These are phyloP conservation scores for Coemansia sp. DNA, from an alignment of 192 early-diverging fungal genomes.

Conservation along the genomic window DNA sequence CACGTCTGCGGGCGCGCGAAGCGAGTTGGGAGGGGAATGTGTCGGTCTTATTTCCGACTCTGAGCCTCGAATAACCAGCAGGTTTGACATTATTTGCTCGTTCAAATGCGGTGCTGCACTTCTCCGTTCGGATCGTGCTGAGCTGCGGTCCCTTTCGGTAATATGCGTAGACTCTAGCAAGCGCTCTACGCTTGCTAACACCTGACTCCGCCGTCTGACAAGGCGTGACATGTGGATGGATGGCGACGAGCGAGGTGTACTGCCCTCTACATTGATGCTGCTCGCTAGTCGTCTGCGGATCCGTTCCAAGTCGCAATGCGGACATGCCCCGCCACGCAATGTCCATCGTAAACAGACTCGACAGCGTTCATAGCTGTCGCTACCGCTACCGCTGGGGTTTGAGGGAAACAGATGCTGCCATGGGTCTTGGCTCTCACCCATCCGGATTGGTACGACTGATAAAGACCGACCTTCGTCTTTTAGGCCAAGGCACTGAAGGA, in stretches of 20 bases:
- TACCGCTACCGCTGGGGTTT: not conserved
- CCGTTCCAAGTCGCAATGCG: conserved; percentile 7
- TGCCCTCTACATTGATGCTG: conserved; percentile 5
- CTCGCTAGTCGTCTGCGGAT: conserved; percentile 7
- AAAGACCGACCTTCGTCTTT: not conserved
- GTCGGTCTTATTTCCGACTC: not conserved
- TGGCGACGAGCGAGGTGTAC: conserved; percentile 1
- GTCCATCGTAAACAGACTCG: conserved; percentile 4
- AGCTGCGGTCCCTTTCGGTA: not conserved
- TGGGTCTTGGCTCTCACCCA: conserved; percentile 6
- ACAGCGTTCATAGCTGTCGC: conserved; percentile 1
- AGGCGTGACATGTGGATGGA: conserved; percentile 11
- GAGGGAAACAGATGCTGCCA: conserved; percentile 30
- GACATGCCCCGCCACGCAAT: conserved; percentile 4
- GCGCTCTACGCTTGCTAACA: not conserved
- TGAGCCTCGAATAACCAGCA: conserved; percentile 1
- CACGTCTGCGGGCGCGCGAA: conserved; percentile 9
- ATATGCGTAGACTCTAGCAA: conserved; percentile 2
- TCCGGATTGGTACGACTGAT: not conserved
- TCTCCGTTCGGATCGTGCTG: not conserved
- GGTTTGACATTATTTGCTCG: not conserved
- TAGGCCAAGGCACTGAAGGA: conserved; percentile 14
- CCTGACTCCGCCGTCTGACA: not conserved
- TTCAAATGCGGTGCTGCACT: not conserved
- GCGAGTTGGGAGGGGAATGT: conserved; percentile 18